These are phyloP conservation scores for Aspergillus fumigatiaffinis DNA, from an alignment of 2,329 filamentous ascomycete species.

Conservation along the genomic window DNA sequence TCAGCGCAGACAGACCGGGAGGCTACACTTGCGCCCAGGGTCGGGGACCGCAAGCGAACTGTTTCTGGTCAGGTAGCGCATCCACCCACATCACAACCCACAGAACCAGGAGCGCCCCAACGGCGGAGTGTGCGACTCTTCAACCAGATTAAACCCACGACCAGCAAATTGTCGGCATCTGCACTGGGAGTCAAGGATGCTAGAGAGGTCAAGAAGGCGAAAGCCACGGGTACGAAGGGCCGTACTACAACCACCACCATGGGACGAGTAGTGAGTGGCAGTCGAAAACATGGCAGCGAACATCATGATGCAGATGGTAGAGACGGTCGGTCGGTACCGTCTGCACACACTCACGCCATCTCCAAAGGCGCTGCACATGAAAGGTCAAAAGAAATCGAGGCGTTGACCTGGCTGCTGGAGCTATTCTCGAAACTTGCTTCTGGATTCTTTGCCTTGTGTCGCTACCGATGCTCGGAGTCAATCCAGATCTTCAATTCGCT, in stretches of 20 bases:
- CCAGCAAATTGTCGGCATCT: conserved; percentile 58
- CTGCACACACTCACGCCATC: conserved; percentile 25
- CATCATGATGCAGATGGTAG: conserved; percentile 66
- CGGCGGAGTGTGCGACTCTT: conserved; percentile 71
- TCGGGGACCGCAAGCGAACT: conserved; percentile 75
- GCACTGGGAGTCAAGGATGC: conserved; percentile 58
- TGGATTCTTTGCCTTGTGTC: conserved; percentile 73
- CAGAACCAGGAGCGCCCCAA: conserved; percentile 61
- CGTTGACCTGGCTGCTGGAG: conserved; percentile 71
- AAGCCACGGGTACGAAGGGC: conserved; percentile 67
- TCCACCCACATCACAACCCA: conserved; percentile 52
- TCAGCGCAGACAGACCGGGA: conserved; percentile 30
- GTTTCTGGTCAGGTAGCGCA: conserved; percentile 72
- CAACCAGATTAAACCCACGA: conserved; percentile 64
- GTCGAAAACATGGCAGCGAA: conserved; percentile 62
- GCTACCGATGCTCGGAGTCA: conserved; percentile 75
- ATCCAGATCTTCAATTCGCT: conserved; percentile 69
- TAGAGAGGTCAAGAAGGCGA: conserved; percentile 79
- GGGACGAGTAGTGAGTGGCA: conserved; percentile 84
- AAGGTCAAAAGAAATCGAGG: conserved; percentile 65
- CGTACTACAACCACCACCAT: conserved; percentile 65
- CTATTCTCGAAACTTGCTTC: conserved; percentile 76
- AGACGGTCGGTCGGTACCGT: conserved; percentile 47
- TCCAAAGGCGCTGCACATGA: conserved; percentile 45
- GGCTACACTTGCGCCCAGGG: conserved; percentile 30